Evolutionary conservation across 2,329 filamentous ascomycete species (phyloP).

Genomic region (Zasmidium angulare): DNA sequence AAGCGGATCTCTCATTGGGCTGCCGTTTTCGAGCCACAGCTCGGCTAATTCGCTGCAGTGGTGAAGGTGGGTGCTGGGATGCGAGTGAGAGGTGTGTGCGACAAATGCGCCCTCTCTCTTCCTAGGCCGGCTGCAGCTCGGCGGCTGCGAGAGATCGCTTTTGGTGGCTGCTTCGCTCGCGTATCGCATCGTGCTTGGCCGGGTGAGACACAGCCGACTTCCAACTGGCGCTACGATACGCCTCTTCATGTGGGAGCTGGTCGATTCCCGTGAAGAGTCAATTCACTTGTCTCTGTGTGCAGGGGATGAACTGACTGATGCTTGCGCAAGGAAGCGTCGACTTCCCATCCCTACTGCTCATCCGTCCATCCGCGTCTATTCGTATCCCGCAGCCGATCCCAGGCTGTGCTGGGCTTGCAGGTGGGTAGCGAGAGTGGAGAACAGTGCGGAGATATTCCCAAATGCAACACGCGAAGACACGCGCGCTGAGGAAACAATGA

Average conservation of each 20-base stretch:
- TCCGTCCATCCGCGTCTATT: background rate
- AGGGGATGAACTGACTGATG: too few relatives aligned
- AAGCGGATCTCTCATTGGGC: slow-evolving; percentile 15
- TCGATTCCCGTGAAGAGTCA: background rate
- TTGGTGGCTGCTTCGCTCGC: slow-evolving; percentile 1
- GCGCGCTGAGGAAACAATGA: background rate
- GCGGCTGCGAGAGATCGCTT: slow-evolving; percentile 9
- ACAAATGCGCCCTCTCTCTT: slow-evolving; percentile 7
- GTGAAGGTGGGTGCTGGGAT: slow-evolving; percentile 7
- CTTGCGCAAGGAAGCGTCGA: background rate
- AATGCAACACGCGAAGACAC: too few relatives aligned
- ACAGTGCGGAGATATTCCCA: background rate
- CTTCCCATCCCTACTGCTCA: background rate
- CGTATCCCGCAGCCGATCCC: background rate
- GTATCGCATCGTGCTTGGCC: slow-evolving; percentile 4
- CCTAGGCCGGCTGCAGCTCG: slow-evolving; percentile 12
- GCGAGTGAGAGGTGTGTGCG: slow-evolving; percentile 10
- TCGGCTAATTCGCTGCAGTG: slow-evolving; percentile 11
- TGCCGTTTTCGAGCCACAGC: slow-evolving; percentile 19
- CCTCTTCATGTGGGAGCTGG: background rate
- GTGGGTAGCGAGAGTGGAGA: background rate
- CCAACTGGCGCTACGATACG: slow-evolving; percentile 1
- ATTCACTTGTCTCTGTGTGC: too few relatives aligned
- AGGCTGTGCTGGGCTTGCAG: too few relatives aligned
- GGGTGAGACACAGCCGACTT: slow-evolving; percentile 7